Evolutionary conservation across 1,284 basidiomycete species (phyloP), one percentile per base, ranked within the genome.

Genomic region (Leccinum variabile): DNA sequence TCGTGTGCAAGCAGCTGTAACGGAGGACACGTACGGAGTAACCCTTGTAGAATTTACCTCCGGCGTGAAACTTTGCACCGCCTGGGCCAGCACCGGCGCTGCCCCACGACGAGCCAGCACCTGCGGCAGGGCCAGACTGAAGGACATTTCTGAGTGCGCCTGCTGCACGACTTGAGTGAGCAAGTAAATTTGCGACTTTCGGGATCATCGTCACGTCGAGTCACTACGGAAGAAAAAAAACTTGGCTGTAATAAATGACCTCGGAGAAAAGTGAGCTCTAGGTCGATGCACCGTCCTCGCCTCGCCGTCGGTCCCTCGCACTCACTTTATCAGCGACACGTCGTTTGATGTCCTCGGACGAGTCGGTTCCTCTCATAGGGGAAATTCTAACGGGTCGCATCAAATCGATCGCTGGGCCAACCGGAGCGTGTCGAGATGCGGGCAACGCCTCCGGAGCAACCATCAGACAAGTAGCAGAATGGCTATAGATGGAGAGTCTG

Each of bases 151-250:
- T 80, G 72, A 92, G 79, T 0, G 88, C 84, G 7, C 80, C 66
- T 0, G 87, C 90, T 16, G 88, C 90, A 70, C 90, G 86, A 30
- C 86, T 82, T 0, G 88, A 90, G 67, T 88, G 86, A 66, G 91
- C 84, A 37, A 92, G 78, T 60, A 93, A 80, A 35, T 86, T 88
- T 28, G 89, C 88, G 75, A 90, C 87, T 76, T 91, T 91, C 59
- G 91, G 90, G 70, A 93, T 78, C 91, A 93, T 93, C 28, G 28
- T 30, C 28, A 7, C 28, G 28, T 30, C 28, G 28, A 30, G 28
- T 30, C 28, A 30, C 28, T 7, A 18, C n/a, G 18, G 44, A 50
- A n/a, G 16, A 18, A 14, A 53, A 30, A 53, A n/a, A 30, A 52
- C 16, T 16, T 16, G 35, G 5, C 35, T 35, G 35, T 35, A 41